Evolutionary conservation across 1,284 basidiomycete genomes (phyloP).

Genomic region (Amylostereum chailletii): DNA sequence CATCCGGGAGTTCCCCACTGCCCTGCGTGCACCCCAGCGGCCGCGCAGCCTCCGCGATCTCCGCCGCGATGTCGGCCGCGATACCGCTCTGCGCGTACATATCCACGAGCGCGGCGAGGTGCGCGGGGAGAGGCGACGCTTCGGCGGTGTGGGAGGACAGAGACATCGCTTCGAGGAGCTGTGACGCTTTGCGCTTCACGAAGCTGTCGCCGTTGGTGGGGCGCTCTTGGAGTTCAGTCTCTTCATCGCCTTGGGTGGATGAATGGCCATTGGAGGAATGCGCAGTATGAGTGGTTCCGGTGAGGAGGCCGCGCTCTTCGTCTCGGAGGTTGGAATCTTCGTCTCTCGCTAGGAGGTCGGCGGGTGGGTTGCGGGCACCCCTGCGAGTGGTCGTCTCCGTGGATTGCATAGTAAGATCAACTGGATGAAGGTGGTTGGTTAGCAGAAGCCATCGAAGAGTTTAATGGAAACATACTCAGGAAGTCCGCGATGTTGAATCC

Average conservation of each 20-base stretch:
- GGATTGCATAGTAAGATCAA: constrained; percentile 81
- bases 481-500: constrained; percentile 98
- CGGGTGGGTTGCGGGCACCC: constrained; percentile 24
- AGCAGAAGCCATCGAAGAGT: background rate
- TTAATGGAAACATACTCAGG: constrained; percentile 53
- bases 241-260: constrained; percentile 30
- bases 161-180: constrained; percentile 62
- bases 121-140: constrained; percentile 42
- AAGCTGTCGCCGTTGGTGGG: constrained; percentile 34
- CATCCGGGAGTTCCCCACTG: constrained; percentile 48
- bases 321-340: constrained; percentile 40
- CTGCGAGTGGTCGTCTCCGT: constrained; percentile 29
- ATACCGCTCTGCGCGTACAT: constrained; percentile 66
- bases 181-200: constrained; percentile 71
- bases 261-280: constrained; percentile 24
- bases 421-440: constrained; percentile 21
- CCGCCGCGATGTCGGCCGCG: constrained; percentile 51
- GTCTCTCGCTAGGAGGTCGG: constrained; percentile 27
- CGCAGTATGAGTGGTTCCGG: constrained; percentile 23
- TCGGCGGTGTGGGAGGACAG: constrained; percentile 30
- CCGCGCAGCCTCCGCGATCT: constrained; percentile 47
- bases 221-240: constrained; percentile 45
- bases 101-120: constrained; percentile 68
- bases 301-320: constrained; percentile 45
- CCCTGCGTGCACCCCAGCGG: constrained; percentile 19